Evolutionary conservation across 2,329 filamentous ascomycete species (phyloP).

Genomic region (Penicillium sp.): DNA sequence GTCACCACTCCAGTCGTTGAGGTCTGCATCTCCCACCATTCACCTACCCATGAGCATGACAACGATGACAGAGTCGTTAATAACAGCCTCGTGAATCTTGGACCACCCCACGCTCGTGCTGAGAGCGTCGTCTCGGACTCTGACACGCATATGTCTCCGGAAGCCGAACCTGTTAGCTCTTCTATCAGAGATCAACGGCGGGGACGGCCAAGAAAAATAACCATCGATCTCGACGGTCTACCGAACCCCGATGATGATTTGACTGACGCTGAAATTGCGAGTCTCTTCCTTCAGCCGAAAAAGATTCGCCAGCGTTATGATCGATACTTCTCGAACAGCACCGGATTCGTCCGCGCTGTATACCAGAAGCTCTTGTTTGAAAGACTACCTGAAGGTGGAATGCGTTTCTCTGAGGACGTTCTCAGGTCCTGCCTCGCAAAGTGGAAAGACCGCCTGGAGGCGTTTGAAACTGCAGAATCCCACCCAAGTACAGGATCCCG

Average conservation of each 20-base stretch:
- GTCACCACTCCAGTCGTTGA: not conserved
- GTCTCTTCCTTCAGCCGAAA: not conserved
- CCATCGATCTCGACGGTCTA: not conserved
- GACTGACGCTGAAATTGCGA: slow-evolving; percentile 6
- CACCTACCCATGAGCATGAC: not conserved
- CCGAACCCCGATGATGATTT: not conserved
- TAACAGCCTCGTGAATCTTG: not conserved
- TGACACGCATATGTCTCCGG: not conserved
- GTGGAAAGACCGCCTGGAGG: not conserved
- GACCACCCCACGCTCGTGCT: not conserved
- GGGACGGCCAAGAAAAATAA: not conserved
- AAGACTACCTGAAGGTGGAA: not conserved
- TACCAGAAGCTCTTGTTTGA: not conserved
- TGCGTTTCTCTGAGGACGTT: not conserved
- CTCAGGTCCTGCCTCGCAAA: slow-evolving; percentile 3
- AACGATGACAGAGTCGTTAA: not conserved
- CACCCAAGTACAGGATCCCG: not conserved
- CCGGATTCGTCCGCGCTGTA: not conserved
- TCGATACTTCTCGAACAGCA: not conserved
- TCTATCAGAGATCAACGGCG: not conserved
- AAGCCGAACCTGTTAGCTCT: not conserved
- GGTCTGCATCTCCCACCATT: not conserved
- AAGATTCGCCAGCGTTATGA: slow-evolving; percentile 6
- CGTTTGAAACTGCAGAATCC: not conserved
- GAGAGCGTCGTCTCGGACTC: not conserved